Percentiles rank a stretch among this genome's conserved stretches.
Evolutionary conservation across 768 basidiomycete species (phyloP).

Genomic region (Tulasnella sp.): DNA sequence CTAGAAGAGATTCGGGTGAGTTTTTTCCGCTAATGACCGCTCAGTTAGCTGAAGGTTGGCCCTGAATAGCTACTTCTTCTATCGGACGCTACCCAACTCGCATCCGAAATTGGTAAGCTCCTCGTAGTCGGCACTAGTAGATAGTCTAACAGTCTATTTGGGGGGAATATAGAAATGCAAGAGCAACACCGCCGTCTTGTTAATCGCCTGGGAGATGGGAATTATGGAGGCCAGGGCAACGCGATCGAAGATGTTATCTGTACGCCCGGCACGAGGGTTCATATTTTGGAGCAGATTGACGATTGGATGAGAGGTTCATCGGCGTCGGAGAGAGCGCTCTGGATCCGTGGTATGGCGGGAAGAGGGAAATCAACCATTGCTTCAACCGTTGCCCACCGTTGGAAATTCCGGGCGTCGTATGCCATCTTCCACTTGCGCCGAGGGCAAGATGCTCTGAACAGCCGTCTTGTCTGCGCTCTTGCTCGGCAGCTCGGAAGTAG

Average conservation of each 20-base stretch:
- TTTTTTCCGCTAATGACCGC: background rate
- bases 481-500: background rate
- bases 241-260: background rate
- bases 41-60: background rate
- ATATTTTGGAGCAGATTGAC: background rate
- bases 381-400: background rate
- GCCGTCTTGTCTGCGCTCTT: background rate
- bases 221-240: background rate
- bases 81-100: background rate
- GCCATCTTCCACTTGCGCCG: background rate
- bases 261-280: background rate
- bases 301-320: background rate
- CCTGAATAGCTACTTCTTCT: background rate
- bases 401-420: background rate
- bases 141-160: background rate
- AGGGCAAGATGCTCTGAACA: background rate
- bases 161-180: background rate
- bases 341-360: background rate
- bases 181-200: background rate
- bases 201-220: background rate
- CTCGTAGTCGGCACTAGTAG: background rate
- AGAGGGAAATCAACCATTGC: background rate
- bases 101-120: background rate
- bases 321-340: background rate
- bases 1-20: background rate